phyloP scores from a whole-genome alignment of 345 rosid species.

The Camelina laxa region DNA sequence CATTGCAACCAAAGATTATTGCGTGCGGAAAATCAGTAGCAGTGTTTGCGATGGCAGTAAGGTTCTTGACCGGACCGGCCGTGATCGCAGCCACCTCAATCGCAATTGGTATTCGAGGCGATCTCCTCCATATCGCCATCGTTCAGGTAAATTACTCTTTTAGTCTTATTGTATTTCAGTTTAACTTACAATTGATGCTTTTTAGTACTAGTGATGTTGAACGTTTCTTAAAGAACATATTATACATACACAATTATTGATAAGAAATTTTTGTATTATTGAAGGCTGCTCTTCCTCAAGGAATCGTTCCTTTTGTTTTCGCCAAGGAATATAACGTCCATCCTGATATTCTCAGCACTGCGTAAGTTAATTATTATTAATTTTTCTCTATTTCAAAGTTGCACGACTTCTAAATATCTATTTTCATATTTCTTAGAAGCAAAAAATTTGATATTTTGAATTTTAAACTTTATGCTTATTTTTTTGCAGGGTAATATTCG shows the following conservation, averaged over 20 bases:
- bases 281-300: conserved; percentile 82
- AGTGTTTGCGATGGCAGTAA: conserved; percentile 76
- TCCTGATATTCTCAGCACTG: conserved; percentile 72
- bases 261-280: background rate
- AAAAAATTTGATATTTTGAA: background rate
- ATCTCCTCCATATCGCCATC: conserved; percentile 73
- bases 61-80: conserved; percentile 84
- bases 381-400: background rate
- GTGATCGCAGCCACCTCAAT: conserved; percentile 87
- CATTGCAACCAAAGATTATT: conserved; percentile 77
- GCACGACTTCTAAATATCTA: background rate
- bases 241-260: background rate
- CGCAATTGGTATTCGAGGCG: conserved; percentile 76
- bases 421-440: background rate
- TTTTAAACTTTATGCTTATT: background rate
- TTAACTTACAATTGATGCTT: background rate
- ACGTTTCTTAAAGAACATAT: background rate
- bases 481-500: conserved; percentile 52
- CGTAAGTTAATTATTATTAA: conserved; percentile 48
- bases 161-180: background rate
- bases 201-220: background rate
- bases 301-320: conserved; percentile 71
- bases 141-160: conserved; percentile 58
- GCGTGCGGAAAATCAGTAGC: conserved; percentile 88
- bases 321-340: conserved; percentile 75